Evolutionary conservation across 139 green algal genomes (phyloP).

Genomic region (Pycnococcus provasolii): DNA sequence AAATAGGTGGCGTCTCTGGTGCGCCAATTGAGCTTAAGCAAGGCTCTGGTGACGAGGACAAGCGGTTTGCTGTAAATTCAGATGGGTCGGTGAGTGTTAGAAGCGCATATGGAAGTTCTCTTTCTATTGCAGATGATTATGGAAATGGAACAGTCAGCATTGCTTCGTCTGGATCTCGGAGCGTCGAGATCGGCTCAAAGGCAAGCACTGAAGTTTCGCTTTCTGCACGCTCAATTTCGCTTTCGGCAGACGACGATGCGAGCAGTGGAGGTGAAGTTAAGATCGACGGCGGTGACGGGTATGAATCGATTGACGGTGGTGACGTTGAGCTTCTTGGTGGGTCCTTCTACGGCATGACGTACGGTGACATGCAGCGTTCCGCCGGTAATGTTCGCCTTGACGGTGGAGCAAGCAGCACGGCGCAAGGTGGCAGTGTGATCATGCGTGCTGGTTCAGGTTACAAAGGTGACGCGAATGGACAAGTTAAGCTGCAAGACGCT

Average conservation of each 20-base stretch:
- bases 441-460: no score
- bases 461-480: no score
- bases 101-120: no score
- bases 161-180: neutral
- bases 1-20: no score
- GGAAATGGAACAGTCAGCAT: neutral
- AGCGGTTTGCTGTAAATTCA: no score
- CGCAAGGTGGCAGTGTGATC: no score
- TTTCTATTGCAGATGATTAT: no score
- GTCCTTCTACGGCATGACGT: neutral
- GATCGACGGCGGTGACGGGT: neutral
- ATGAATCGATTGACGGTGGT: neutral
- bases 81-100: no score
- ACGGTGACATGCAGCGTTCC: no score
- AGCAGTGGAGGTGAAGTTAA: neutral
- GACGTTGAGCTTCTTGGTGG: neutral
- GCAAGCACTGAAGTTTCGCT: neutral
- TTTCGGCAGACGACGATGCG: neutral
- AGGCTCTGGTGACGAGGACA: no score
- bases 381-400: neutral
- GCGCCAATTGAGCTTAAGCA: no score
- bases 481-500: no score
- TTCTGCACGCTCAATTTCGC: neutral
- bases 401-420: neutral
- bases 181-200: conserved; percentile 3